Evolutionary conservation across 352 stramenopile genomes (phyloP), one percentile per base, ranked within the genome.

Genomic region (Saprolegnia diclina): DNA sequence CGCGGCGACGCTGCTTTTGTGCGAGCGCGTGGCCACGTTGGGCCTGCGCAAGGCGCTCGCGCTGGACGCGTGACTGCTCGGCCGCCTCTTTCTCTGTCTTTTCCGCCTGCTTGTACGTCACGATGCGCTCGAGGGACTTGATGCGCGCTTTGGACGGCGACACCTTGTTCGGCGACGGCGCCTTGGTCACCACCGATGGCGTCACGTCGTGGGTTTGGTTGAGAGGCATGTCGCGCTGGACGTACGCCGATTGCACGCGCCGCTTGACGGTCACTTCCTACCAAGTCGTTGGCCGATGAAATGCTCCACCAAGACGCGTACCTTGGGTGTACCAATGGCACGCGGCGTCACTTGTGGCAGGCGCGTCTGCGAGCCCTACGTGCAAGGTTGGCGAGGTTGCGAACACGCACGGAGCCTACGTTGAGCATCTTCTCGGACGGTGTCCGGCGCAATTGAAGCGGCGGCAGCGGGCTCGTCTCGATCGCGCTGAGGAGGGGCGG

Each of bases 1-100:
- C 37, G 32, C 57, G 57, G 26, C 42, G 35, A 11, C 57, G 57
- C 14, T 54, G 40, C 29, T 66, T 62, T n/a, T 38, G 24, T 5
- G 22, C 24, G 10, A 40, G 13, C 14, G 22, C 21, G 16, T 62
- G 54, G 21, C 42, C 57, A 7, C 42, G 57, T 7, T 52, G 13
- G 42, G 42, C 42, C 42, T 48, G 42, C 7, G 42, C 42, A 14
- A n/a, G 42, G 4, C 11, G 13, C 42, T 48, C 42, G 11, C 18
- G 11, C 18, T 48, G 42, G 13, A n/a, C 42, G 13, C 42, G 42
- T 3, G 42, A n/a, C 11, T n/a, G 42, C 42, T 48, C 42, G 42
- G 18, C 18, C 13, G 42, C 42, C 42, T 48, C 42, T n/a, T 48
- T 48, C 18, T 48, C 42, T 14, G 18, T n/a, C 42, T 48, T 48